These are phyloP conservation scores for Phytopythium mirpurense DNA, from an alignment of 352 stramenopile species.

Conservation along the genomic window DNA sequence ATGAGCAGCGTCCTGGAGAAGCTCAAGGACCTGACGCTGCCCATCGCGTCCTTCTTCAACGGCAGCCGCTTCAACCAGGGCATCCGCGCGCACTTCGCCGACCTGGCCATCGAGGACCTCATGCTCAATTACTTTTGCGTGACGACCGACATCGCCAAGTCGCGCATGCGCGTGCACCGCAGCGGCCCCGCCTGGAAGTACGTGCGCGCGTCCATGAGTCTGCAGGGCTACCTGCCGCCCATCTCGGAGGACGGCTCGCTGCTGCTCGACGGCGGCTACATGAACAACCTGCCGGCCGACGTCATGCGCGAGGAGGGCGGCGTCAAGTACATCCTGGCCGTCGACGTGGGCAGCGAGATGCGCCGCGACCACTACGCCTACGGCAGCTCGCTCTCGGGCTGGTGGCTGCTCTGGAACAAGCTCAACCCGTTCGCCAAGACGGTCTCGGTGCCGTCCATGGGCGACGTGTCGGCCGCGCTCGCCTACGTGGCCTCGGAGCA, in stretches of 20 bases:
- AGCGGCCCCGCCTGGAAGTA: conserved; percentile 88
- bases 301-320: conserved; percentile 88
- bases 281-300: conserved; percentile 92
- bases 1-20: conserved; percentile 76
- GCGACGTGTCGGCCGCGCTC: conserved; percentile 85
- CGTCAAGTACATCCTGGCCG: conserved; percentile 87
- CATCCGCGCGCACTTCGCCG: conserved; percentile 67
- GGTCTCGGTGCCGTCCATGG: conserved; percentile 89
- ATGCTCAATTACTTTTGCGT: conserved; percentile 93
- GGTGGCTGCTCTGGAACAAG: conserved; percentile 90
- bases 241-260: conserved; percentile 87
- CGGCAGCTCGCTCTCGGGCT: conserved; percentile 74
- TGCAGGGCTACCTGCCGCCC: conserved; percentile 89
- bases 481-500: conserved; percentile 90
- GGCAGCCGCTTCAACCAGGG: conserved; percentile 77
- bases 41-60: conserved; percentile 88
- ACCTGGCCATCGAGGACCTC: conserved; percentile 84
- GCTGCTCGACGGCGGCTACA: conserved; percentile 89
- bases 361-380: conserved; percentile 78
- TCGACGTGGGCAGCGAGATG: conserved; percentile 85
- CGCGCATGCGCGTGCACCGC: conserved; percentile 80
- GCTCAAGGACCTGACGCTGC: conserved; percentile 81
- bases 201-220: conserved; percentile 89
- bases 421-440: conserved; percentile 87
- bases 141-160: conserved; percentile 90